These are phyloP conservation scores for Dysphania ambrosioides DNA, from an alignment of 148 eudicot genomes.

Conservation along the genomic window DNA sequence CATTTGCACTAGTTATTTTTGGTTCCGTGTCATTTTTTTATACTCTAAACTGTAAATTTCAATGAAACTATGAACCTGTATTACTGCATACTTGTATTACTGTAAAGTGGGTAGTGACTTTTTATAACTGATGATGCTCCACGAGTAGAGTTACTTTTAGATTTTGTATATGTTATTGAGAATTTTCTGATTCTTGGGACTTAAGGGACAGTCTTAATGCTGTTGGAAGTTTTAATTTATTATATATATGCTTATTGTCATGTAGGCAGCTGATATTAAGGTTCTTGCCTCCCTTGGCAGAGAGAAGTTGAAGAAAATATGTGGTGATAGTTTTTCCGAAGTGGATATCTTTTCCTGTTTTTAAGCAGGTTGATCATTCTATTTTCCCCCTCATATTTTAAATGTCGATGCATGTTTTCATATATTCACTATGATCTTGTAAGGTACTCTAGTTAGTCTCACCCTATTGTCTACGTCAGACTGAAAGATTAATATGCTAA, in stretches of 20 bases:
- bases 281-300: slow-evolving; percentile 76
- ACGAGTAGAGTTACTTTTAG: neutral
- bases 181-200: neutral
- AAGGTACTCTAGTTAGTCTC: neutral
- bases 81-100: neutral
- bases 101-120: neutral
- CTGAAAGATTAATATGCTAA: neutral
- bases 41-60: neutral
- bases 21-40: neutral
- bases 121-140: neutral
- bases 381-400: neutral
- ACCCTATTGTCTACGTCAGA: neutral
- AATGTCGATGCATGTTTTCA: neutral
- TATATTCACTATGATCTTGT: too few species aligned
- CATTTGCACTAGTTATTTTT: neutral
- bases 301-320: slow-evolving; percentile 90
- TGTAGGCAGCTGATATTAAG: slow-evolving; percentile 88
- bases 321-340: slow-evolving; percentile 88
- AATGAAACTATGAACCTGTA: neutral
- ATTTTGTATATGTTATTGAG: neutral
- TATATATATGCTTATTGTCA: slow-evolving; percentile 6
- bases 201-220: neutral
- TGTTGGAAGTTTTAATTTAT: neutral
- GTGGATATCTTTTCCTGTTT: slow-evolving; percentile 95
- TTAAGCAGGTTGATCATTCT: slow-evolving; percentile 67